phyloP scores from a whole-genome alignment of 2,329 filamentous ascomycete genomes.

The Trichophyton mentagrophytes region DNA sequence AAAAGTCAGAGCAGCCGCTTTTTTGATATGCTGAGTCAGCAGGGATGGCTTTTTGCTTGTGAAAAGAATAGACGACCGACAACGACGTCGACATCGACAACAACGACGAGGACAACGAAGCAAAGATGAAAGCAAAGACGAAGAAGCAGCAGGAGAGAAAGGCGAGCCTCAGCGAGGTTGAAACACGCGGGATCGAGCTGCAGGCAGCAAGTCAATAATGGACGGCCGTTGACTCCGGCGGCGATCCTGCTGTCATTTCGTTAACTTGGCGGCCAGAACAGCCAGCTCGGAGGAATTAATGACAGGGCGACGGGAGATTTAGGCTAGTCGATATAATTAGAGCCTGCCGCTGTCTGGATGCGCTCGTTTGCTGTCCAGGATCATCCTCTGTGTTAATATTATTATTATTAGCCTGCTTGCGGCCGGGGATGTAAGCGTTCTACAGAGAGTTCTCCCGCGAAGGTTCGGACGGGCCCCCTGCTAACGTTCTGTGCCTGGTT shows the following conservation, averaged over 20 bases:
- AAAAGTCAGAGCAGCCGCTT: neutral
- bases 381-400: neutral
- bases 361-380: neutral
- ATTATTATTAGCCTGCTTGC: neutral
- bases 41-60: neutral
- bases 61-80: neutral
- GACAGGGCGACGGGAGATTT: neutral
- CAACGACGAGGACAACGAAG: neutral
- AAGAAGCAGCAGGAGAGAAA: neutral
- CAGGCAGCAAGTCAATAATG: neutral
- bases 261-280: neutral
- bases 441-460: too few species aligned
- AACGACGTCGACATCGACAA: neutral
- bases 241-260: neutral
- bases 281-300: neutral
- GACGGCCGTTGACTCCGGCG: neutral
- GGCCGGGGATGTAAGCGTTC: neutral
- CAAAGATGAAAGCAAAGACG: neutral
- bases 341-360: neutral
- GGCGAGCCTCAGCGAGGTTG: neutral
- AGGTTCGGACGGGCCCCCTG: too few species aligned
- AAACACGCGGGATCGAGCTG: neutral
- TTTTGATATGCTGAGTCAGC: conserved; percentile 3
- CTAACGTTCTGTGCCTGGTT: too few species aligned
- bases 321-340: neutral